Conservation (phyloP, 306 rosid genomes). For the Bauhinia variegata region DNA sequence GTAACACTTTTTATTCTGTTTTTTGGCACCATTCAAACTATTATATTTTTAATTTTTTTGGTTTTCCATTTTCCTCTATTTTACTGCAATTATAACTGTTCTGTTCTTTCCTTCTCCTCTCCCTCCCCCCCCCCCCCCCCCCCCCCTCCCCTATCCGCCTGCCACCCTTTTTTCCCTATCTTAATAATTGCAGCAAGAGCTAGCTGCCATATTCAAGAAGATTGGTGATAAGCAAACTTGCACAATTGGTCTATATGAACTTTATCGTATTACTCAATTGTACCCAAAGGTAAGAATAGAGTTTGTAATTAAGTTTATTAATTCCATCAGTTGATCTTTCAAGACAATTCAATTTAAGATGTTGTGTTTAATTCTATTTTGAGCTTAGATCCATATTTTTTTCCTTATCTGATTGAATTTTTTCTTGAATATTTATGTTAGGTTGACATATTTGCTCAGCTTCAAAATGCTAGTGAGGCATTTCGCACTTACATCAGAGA, state of each 20-base stretch:
- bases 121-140: too few relatives aligned
- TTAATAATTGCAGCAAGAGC: constrained; percentile 85
- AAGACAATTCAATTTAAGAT: not conserved
- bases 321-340: not conserved
- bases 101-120: too few relatives aligned
- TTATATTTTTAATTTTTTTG: not conserved
- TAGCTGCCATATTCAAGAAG: constrained; percentile 98
- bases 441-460: constrained; percentile 98
- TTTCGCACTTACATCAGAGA: constrained; percentile 97
- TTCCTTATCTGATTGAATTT: constrained; percentile 28
- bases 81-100: constrained; percentile 19
- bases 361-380: not conserved
- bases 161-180: too few relatives aligned
- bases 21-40: too few relatives aligned
- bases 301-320: constrained; percentile 2
- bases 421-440: constrained; percentile 41
- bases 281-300: constrained; percentile 75
- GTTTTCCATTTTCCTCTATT: constrained; percentile 1
- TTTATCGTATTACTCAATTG: constrained; percentile 90
- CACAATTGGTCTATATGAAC: constrained; percentile 87
- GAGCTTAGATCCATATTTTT: not conserved
- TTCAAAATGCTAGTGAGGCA: constrained; percentile 98
- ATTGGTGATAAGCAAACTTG: constrained; percentile 99
- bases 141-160: too few relatives aligned
- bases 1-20: too few relatives aligned